These are phyloP conservation scores for Daldinia eschscholtzii DNA, from an alignment of 2,329 filamentous ascomycete genomes.

Conservation along the genomic window DNA sequence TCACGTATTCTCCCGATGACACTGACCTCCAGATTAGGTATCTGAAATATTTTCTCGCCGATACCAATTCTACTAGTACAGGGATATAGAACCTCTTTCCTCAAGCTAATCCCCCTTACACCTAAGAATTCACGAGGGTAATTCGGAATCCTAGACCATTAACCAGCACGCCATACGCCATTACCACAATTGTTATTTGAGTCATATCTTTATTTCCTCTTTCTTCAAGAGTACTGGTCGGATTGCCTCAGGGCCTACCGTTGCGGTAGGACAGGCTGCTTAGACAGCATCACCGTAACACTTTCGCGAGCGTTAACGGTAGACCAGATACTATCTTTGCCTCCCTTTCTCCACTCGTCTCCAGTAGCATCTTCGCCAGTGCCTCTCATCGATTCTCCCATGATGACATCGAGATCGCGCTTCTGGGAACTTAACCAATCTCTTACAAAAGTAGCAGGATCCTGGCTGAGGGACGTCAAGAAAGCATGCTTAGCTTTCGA, in stretches of 20 bases:
- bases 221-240: background rate
- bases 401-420: conserved; percentile 87
- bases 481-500: conserved; percentile 94
- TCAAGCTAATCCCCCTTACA: conserved; percentile 1
- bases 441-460: conserved; percentile 85
- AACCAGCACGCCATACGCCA: conserved; percentile 36
- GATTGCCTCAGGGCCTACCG: conserved; percentile 19
- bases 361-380: conserved; percentile 67
- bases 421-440: conserved; percentile 94
- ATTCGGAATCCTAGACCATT: conserved; percentile 12
- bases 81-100: conserved; percentile 23
- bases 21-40: background rate
- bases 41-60: background rate
- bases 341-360: conserved; percentile 77
- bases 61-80: conserved; percentile 26
- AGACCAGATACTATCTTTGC: conserved; percentile 67
- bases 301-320: conserved; percentile 72
- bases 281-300: conserved; percentile 70
- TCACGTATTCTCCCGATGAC: background rate
- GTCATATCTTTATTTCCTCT: background rate
- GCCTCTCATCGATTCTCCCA: conserved; percentile 81
- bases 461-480: conserved; percentile 80
- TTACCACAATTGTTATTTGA: conserved; percentile 10
- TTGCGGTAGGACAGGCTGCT: conserved; percentile 56
- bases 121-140: background rate